Evolutionary conservation across 805 yeast species (phyloP), one percentile per base, ranked within the genome.

Genomic region (Kurtzmaniella cleridarum): DNA sequence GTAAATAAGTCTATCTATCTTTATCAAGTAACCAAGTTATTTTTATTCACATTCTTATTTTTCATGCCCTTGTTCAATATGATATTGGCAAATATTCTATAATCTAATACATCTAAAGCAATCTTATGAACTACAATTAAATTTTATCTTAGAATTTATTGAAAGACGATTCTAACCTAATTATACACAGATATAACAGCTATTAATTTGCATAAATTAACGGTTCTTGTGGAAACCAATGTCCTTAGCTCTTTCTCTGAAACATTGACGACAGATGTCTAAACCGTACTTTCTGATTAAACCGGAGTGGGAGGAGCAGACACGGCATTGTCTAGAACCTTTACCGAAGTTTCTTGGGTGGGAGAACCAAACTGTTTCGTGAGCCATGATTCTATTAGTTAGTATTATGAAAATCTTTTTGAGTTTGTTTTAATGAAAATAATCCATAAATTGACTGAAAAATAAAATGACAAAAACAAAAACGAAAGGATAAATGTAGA

Each of bases 281-380:
- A 93, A 79, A 69, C 95, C 98, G 93, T 93, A 93, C 81, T 93
- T 93, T 88, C 99, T 91, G 83, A 93, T 87, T 74, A 93, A 86
- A 82, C 98, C 98, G 62, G 87, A 74, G 90, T 91, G 97, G 75
- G 98, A 87, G 64, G 95, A 80, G 73, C 96, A 88, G 81, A 91
- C 90, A 76, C 98, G 93, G 82, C 98, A 93, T 79, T 87, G 93
- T 81, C 99, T 95, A 66, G 98, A 86, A 79, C 99, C 99, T 87
- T 93, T 93, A 77, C 98, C 98, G 89, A 80, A 91, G 78, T 85
- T 90, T 87, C 98, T 88, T 83, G 99, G 98, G 95, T 93, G 98
- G 73, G 98, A 90, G 84, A 76, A 93, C 99, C 99, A 93, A 83
- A 91, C 95, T 89, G 88, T 84, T 84, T 88, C 96, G 96, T 90